Percentiles rank a stretch among this genome's conserved stretches.
Evolutionary conservation across 768 basidiomycete genomes (phyloP).

Genomic region (Pisolithus marmoratus): DNA sequence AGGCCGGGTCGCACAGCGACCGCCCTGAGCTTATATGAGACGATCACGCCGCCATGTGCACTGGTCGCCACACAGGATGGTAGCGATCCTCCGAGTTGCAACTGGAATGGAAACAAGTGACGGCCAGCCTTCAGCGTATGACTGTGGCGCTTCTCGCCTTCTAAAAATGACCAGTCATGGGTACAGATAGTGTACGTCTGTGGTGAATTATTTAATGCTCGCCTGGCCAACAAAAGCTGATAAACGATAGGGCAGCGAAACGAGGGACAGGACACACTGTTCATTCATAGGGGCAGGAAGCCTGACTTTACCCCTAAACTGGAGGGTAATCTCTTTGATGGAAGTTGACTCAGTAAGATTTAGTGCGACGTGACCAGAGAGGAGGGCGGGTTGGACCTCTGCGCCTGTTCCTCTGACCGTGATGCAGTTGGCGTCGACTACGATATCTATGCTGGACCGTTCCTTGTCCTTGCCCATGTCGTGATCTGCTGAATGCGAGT

Average conservation of each 20-base stretch:
- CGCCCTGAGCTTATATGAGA: constrained; percentile 89
- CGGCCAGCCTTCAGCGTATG: constrained; percentile 96
- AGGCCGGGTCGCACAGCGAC: constrained; percentile 75
- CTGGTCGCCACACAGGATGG: constrained; percentile 69
- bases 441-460: constrained; percentile 63
- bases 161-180: constrained; percentile 92
- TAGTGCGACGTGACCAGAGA: constrained; percentile 78
- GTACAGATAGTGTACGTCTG: constrained; percentile 62
- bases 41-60: constrained; percentile 52
- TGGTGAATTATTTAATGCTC: constrained; percentile 25
- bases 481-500: constrained; percentile 19
- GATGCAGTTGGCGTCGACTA: constrained; percentile 65
- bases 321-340: constrained; percentile 78
- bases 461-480: constrained; percentile 44
- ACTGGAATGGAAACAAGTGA: constrained; percentile 88
- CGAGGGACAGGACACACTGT: constrained; percentile 40
- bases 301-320: constrained; percentile 78
- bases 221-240: constrained; percentile 9
- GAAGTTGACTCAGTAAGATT: constrained; percentile 77
- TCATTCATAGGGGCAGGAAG: constrained; percentile 56
- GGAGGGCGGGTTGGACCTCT: constrained; percentile 76
- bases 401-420: constrained; percentile 72
- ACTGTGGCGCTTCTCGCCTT: constrained; percentile 68
- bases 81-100: constrained; percentile 78
- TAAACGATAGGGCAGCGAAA: neutral